phyloP scores from a whole-genome alignment of 2,329 filamentous ascomycete genomes.

The Verticillium isaacii region DNA sequence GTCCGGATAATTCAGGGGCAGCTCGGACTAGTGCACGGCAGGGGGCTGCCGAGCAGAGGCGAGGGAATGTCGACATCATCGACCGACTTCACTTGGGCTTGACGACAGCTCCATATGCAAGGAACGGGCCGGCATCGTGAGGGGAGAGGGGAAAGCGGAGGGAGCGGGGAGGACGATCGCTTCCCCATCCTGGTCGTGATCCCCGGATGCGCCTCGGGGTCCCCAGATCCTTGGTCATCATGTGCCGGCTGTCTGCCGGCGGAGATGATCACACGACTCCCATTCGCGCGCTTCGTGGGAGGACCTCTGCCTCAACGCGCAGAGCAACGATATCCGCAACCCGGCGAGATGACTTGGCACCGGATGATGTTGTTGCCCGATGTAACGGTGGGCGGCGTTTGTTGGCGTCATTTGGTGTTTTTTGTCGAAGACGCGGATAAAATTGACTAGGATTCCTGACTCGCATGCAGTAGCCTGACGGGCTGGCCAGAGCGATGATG shows the following conservation, averaged over 20 bases:
- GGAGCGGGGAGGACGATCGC: not conserved
- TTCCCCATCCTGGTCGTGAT: not conserved
- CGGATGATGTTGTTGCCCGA: not conserved
- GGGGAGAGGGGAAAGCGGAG: not conserved
- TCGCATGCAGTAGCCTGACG: not conserved
- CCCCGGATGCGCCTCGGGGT: not conserved
- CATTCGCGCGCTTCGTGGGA: not conserved
- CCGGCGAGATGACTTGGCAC: not conserved
- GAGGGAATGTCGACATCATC: not conserved
- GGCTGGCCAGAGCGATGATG: not conserved
- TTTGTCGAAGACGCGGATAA: not conserved
- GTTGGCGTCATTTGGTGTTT: not conserved
- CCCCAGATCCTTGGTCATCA: not conserved
- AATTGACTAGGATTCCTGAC: not conserved
- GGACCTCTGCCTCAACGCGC: not conserved
- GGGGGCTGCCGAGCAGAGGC: not conserved
- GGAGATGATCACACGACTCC: not conserved
- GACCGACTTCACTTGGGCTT: not conserved
- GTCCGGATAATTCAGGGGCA: not conserved
- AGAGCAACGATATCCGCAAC: not conserved
- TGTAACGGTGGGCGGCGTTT: not conserved
- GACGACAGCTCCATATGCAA: not conserved
- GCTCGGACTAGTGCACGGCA: not conserved
- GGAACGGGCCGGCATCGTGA: not conserved
- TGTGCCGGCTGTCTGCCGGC: not conserved